These are phyloP conservation scores for Xylaria longipes DNA, from an alignment of 495 filamentous ascomycete species.

Conservation along the genomic window DNA sequence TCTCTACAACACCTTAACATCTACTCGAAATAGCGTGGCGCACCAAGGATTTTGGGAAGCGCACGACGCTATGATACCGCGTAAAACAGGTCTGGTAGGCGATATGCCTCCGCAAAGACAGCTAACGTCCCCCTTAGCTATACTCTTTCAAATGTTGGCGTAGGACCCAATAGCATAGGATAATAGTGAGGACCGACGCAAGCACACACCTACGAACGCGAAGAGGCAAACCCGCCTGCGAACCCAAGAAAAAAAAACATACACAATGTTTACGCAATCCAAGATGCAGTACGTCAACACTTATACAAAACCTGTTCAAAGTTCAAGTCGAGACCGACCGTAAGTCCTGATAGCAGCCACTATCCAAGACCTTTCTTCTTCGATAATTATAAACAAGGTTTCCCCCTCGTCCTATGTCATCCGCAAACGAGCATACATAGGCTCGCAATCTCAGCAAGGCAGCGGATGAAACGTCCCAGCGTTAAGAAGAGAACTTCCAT, in stretches of 20 bases:
- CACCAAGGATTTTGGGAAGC: neutral
- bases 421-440: neutral
- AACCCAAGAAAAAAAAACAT: neutral
- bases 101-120: neutral
- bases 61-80: neutral
- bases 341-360: neutral
- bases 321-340: neutral
- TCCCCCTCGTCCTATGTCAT: neutral
- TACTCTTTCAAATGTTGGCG: neutral
- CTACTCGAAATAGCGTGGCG: neutral
- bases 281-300: neutral
- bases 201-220: neutral
- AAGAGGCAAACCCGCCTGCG: neutral
- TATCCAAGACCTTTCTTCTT: neutral
- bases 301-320: neutral
- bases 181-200: neutral
- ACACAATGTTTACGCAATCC: neutral
- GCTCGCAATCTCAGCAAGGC: neutral
- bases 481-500: neutral
- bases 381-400: neutral
- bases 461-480: neutral
- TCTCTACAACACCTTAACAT: neutral
- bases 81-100: neutral
- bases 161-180: neutral
- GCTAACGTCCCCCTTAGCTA: neutral